Conservation (phyloP, 371 early-diverging fungal species). For the Circinella umbellata region DNA sequence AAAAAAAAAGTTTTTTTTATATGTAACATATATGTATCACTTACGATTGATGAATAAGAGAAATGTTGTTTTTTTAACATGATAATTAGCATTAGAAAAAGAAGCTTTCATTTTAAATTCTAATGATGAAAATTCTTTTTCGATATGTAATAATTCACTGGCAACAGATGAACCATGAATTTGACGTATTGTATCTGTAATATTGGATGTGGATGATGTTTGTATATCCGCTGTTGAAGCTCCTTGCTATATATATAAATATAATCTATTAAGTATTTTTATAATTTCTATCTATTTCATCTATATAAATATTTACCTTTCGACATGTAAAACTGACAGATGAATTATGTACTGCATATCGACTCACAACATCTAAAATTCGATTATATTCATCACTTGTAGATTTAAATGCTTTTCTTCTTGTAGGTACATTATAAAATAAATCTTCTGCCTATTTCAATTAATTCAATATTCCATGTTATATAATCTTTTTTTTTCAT, state of each 20-base stretch:
- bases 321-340: constrained; percentile 84
- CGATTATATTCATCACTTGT: constrained; percentile 86
- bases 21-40: constrained; percentile 18
- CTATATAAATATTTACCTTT: constrained; percentile 60
- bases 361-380: constrained; percentile 84
- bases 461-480: not conserved
- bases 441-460: constrained; percentile 82
- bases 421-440: constrained; percentile 88
- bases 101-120: constrained; percentile 69
- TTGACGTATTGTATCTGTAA: constrained; percentile 77
- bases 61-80: constrained; percentile 76
- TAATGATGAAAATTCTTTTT: constrained; percentile 43
- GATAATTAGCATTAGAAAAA: constrained; percentile 86
- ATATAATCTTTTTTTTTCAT: not conserved
- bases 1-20: not conserved
- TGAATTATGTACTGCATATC: constrained; percentile 91
- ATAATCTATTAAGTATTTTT: not conserved
- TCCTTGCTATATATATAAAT: constrained; percentile 51
- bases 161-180: constrained; percentile 82
- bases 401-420: constrained; percentile 82
- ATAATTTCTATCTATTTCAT: too few relatives aligned
- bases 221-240: constrained; percentile 75
- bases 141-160: constrained; percentile 69
- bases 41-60: constrained; percentile 94
- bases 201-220: constrained; percentile 62